Evolutionary conservation across 257 asterid species (phyloP).

Genomic region (Solanum arcanum): DNA sequence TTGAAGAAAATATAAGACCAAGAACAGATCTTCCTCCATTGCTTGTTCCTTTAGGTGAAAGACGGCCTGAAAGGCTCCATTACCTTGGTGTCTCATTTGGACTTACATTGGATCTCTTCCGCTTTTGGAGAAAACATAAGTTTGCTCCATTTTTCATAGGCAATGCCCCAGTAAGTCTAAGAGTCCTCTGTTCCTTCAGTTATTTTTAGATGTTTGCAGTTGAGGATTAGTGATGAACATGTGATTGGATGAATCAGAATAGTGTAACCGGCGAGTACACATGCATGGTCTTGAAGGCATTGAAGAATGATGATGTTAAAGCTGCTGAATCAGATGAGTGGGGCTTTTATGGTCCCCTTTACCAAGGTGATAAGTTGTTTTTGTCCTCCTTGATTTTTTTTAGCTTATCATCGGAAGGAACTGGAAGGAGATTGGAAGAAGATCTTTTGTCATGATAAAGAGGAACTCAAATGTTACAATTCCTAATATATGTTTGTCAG

Average conservation of each 20-base stretch:
- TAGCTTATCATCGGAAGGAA: not conserved
- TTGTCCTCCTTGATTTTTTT: not conserved
- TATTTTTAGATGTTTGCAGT: not conserved
- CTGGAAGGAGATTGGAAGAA: not conserved
- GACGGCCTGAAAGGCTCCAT: slow-evolving; percentile 84
- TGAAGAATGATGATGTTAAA: slow-evolving; percentile 70
- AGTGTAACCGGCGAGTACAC: slow-evolving; percentile 80
- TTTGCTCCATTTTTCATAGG: slow-evolving; percentile 87
- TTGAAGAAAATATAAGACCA: slow-evolving; percentile 72
- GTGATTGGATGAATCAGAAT: slow-evolving; percentile 35
- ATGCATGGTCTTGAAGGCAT: slow-evolving; percentile 81
- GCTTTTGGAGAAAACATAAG: slow-evolving; percentile 89
- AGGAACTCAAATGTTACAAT: not conserved
- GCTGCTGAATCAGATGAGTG: slow-evolving; percentile 42
- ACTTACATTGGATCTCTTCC: slow-evolving; percentile 77
- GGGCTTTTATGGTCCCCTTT: slow-evolving; percentile 64
- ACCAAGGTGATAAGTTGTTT: slow-evolving; percentile 34
- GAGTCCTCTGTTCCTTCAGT: not conserved
- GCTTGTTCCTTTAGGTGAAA: slow-evolving; percentile 74
- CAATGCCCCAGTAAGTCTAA: slow-evolving; percentile 49
- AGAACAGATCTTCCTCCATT: slow-evolving; percentile 76
- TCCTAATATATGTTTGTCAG: not conserved
- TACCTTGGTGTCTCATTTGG: slow-evolving; percentile 94
- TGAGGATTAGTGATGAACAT: not conserved
- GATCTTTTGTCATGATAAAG: not conserved